A percentile compares a stretch with the other conserved stretches of the same genome.
Evolutionary conservation across 208 protist species (phyloP).

Genomic region (Leishmania lainsoni): DNA sequence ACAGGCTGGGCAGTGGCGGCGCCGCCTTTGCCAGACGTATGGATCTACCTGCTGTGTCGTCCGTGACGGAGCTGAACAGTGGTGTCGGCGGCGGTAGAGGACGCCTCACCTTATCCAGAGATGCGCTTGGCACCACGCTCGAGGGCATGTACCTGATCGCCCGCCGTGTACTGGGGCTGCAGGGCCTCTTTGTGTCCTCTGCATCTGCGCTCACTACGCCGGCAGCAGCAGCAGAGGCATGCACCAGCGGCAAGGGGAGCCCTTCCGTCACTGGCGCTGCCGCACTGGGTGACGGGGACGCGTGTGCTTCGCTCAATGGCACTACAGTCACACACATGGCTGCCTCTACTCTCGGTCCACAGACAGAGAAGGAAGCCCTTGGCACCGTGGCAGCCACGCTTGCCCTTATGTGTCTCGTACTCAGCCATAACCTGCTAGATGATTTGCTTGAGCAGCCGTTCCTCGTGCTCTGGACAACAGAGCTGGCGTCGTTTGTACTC

Average conservation of each 20-base stretch:
- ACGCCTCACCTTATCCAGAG: conserved; percentile 35
- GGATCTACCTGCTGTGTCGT: background rate
- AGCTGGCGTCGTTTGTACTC: conserved; percentile 46
- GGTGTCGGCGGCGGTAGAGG: conserved; percentile 6
- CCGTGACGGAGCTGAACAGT: background rate
- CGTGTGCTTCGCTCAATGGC: background rate
- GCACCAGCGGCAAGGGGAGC: background rate
- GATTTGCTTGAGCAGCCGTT: conserved; percentile 33
- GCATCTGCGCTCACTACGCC: background rate
- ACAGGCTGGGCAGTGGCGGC: conserved; percentile 12
- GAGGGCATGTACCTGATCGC: conserved; percentile 47
- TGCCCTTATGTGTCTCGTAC: conserved; percentile 41
- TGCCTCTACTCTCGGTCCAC: background rate
- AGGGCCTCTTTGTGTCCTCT: conserved; percentile 13
- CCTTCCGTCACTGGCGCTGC: background rate
- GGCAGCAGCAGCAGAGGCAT: background rate
- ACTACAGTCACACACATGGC: background rate
- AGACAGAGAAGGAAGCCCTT: conserved; percentile 36
- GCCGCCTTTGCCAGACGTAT: background rate
- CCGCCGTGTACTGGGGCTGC: conserved; percentile 43
- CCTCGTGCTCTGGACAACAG: conserved; percentile 43
- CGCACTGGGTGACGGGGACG: background rate
- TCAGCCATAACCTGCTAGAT: conserved; percentile 34
- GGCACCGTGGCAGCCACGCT: conserved; percentile 40
- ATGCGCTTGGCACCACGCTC: conserved; percentile 48